Base-by-base conservation (phyloP, 2,329 filamentous ascomycete genomes). In the Aspergillus ibericus region DNA sequence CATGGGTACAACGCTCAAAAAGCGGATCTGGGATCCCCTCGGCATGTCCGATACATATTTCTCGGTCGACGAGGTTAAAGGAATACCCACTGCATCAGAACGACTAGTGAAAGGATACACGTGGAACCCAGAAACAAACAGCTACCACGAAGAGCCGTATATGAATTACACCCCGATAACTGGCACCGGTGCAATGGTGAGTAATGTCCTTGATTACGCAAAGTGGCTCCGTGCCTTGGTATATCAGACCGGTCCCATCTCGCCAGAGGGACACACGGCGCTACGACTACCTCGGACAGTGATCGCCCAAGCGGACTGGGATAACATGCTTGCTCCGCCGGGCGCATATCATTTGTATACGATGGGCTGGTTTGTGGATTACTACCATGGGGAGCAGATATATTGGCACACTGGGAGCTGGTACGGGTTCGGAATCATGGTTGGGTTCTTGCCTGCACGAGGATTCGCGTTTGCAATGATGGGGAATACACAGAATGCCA, bases 31-130 rank as follows among this genome's bases (percentile, higher is more conserved):
- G 65, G 38, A 59, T 10, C 67, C 66, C 2, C 52, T 70, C 0
- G 55, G 36, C 1, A 70, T 70, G 68, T 55, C 63, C 1, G 62
- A 67, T 25, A 70, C 66, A 1, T 70, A 65, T 16, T 68, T 69
- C 25, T 59, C 61, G 5, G 52, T 65, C 13, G 54, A 60, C 12
- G 59, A 63, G 5, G 64, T 63, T 8, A 49, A 50, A 32, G 29
- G 18, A 9, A 47, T 47, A 16, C 61, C 61, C 6, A 7, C 29
- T 2, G 46, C 38, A 9, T 29, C 52, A 1, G 36, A 16, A 4
- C 58, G 56, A 34, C 20, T 70, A 4, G 64, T 58, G 5, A 56
- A 48, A 25, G 67, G 66, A 1, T 70, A 70, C 40, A 61, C 59
- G 8, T 68, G 63, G 62, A 42, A 61, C 15, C 36, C 57, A 16